These are phyloP conservation scores for Dendrobium nobile DNA, from an alignment of 106 monocot genomes.

Conservation along the genomic window DNA sequence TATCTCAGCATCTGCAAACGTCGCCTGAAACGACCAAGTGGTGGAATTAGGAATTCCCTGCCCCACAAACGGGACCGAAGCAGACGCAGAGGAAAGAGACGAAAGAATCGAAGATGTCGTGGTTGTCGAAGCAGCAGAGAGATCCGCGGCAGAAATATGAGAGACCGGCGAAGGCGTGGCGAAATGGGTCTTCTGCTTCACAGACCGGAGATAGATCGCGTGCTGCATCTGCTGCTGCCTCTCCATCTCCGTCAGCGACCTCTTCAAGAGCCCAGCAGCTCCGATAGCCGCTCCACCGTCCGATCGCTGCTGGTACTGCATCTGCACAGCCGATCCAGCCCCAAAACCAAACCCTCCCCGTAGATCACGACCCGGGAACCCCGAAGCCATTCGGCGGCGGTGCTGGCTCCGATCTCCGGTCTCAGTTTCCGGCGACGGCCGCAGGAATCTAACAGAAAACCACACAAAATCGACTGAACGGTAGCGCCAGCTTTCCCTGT, in stretches of 20 bases:
- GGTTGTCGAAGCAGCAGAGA: constrained; percentile 3
- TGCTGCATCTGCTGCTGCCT: constrained; percentile 22
- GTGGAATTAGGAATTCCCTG: constrained; percentile 3
- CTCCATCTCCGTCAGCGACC: constrained; percentile 15
- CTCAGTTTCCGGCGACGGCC: constrained; percentile 1
- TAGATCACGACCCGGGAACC: constrained; percentile 7
- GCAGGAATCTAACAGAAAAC: not conserved
- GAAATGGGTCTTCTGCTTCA: constrained; percentile 16
- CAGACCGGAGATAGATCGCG: constrained; percentile 23
- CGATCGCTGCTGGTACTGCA: constrained; percentile 11
- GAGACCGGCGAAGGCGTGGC: not conserved
- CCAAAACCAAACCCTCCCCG: constrained; percentile 10
- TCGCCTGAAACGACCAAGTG: not conserved
- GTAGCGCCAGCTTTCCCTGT: constrained; percentile 1
- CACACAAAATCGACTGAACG: not conserved
- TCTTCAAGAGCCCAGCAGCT: constrained; percentile 11
- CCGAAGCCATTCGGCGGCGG: constrained; percentile 8
- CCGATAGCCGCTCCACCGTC: constrained; percentile 4
- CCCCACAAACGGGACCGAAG: not conserved
- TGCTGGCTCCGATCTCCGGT: not conserved
- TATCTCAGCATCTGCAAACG: not conserved
- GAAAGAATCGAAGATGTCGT: constrained; percentile 4
- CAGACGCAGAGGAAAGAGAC: constrained; percentile 6
- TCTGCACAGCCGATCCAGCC: constrained; percentile 8
- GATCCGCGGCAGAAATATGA: not conserved